Evolutionary conservation across 257 asterid genomes (phyloP), one percentile per base, ranked within the genome.

Genomic region (Thymus quinquecostatus): DNA sequence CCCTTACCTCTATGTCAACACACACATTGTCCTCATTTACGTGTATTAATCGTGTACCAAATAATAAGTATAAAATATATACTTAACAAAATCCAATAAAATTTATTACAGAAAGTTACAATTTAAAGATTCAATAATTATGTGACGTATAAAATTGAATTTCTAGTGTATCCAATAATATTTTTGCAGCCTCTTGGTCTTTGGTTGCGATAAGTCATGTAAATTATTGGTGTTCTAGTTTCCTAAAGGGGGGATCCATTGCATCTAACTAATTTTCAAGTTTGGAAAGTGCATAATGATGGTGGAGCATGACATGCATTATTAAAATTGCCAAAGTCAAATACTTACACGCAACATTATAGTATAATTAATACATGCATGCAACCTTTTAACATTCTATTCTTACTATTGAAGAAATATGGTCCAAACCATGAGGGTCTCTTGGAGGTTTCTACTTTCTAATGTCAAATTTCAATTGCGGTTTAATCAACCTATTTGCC

Each of bases 371-470:
- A 21, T 5, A 36, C 5, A 1, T 4, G 41, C 41, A 38, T 41
- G 64, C 41, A 21, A 63, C 62, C 65, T 69, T 69, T 54, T 45
- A 77, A 41, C 71, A 58, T 32, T 51, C 34, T 40, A 38, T 38
- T 38, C 6, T 38, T 38, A 38, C 28, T 45, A 10, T 69, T 49
- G 12, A 38, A 14, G 47, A 66, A 66, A 60, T 53, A 44, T 36
- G 70, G 80, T 60, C 73, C 75, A 61, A 71, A 79, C 65, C 0
- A 74, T 65, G 62, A 69, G 60, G 41, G 41, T 38, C 41, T 38
- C 41, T 38, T 4, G 41, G 41, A 38, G 41, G 41, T 38, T 7
- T 38, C 14, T 34, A 11, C 7, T 38, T 7, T 38, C 14, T 34
- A 11, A 12, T 5, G 40, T 60, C 72, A 38, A 68, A 10, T 58